These are phyloP conservation scores for Hericium alpestre DNA, from an alignment of 768 basidiomycete species.

Conservation along the genomic window DNA sequence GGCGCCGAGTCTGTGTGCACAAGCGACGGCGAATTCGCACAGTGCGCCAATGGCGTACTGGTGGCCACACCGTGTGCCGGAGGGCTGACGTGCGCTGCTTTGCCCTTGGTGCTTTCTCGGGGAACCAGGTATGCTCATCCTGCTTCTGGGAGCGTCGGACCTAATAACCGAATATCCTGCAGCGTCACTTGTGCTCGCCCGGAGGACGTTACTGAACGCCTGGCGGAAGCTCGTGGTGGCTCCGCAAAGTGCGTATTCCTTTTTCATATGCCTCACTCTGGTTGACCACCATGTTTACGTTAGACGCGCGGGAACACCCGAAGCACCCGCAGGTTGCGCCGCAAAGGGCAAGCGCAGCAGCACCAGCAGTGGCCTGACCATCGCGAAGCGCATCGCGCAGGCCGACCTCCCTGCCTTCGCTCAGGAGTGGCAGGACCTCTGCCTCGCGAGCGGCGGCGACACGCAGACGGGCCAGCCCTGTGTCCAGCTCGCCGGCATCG, in stretches of 20 bases:
- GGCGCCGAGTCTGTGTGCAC: slow-evolving; percentile 5
- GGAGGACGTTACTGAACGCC: too few relatives aligned
- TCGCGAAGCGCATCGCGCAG: slow-evolving; percentile 23
- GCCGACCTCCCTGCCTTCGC: slow-evolving; percentile 27
- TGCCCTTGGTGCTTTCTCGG: slow-evolving; percentile 21
- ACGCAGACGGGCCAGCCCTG: slow-evolving; percentile 31
- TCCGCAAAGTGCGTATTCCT: not conserved
- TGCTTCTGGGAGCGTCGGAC: too few relatives aligned
- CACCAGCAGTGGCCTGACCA: not conserved
- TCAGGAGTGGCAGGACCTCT: slow-evolving; percentile 34
- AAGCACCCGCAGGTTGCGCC: slow-evolving; percentile 4
- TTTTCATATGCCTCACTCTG: too few relatives aligned
- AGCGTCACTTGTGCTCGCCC: too few relatives aligned
- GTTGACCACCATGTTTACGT: not conserved
- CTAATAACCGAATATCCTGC: too few relatives aligned
- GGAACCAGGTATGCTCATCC: slow-evolving; percentile 18
- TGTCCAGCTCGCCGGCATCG: slow-evolving; percentile 28
- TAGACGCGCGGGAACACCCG: not conserved
- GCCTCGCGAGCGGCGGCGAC: slow-evolving; percentile 29
- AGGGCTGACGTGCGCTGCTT: slow-evolving; percentile 13
- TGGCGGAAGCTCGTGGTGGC: too few relatives aligned
- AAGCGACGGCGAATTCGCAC: slow-evolving; percentile 7
- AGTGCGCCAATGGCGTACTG: slow-evolving; percentile 16
- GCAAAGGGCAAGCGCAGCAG: slow-evolving; percentile 4
- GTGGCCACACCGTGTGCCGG: slow-evolving; percentile 6